phyloP scores from a whole-genome alignment of 2,329 filamentous ascomycete genomes.

The Fusarium robinianum region DNA sequence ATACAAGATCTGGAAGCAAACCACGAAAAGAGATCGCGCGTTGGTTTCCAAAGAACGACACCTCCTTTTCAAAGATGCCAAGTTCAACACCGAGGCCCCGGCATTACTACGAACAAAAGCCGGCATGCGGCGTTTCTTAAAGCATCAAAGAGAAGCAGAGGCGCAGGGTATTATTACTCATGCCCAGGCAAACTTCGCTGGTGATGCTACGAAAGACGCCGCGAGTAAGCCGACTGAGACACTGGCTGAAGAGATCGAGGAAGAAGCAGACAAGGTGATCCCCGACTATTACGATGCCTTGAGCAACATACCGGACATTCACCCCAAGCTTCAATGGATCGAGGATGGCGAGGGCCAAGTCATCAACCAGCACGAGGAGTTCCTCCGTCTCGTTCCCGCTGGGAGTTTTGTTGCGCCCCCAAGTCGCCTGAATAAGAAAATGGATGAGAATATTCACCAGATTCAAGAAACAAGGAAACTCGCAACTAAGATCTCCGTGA shows the following conservation, averaged over 20 bases:
- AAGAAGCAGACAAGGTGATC: slow-evolving; percentile 79
- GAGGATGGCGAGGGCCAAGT: slow-evolving; percentile 89
- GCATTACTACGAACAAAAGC: slow-evolving; percentile 83
- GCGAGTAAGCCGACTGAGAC: slow-evolving; percentile 66
- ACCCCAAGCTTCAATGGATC: slow-evolving; percentile 78
- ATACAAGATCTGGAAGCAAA: slow-evolving; percentile 98
- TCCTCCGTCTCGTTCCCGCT: slow-evolving; percentile 73
- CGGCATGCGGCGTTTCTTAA: slow-evolving; percentile 86
- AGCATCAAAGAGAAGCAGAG: slow-evolving; percentile 74
- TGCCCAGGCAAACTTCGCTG: slow-evolving; percentile 43
- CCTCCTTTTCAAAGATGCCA: slow-evolving; percentile 82
- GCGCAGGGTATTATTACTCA: slow-evolving; percentile 49
- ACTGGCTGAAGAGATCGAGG: slow-evolving; percentile 92
- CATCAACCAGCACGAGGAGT: slow-evolving; percentile 85
- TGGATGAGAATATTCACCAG: slow-evolving; percentile 89
- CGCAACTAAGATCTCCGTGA: slow-evolving; percentile 93
- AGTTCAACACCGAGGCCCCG: slow-evolving; percentile 83
- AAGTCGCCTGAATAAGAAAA: slow-evolving; percentile 74
- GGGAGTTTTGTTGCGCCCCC: slow-evolving; percentile 77
- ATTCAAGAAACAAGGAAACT: slow-evolving; percentile 97
- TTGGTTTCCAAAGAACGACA: slow-evolving; percentile 83
- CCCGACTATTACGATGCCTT: slow-evolving; percentile 95
- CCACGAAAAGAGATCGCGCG: slow-evolving; percentile 94
- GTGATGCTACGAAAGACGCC: slow-evolving; percentile 51
- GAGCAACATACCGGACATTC: slow-evolving; percentile 83